A percentile compares a stretch with the other conserved stretches of the same genome.
Conservation (phyloP, 805 yeast genomes). For the Candida silvatica region DNA sequence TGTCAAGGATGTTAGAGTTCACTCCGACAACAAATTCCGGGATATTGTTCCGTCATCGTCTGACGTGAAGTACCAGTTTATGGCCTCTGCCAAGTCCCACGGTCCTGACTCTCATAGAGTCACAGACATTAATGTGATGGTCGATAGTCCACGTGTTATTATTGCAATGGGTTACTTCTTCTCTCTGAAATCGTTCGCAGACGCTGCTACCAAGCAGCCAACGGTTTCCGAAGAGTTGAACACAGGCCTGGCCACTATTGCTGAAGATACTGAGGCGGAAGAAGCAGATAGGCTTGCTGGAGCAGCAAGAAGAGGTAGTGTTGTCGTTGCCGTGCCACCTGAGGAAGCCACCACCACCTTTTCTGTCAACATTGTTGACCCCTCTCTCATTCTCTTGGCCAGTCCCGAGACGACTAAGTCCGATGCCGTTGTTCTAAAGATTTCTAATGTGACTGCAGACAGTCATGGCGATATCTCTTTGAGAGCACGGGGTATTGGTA, state of each 20-base stretch:
- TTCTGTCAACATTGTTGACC: slow-evolving; percentile 63
- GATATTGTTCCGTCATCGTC: slow-evolving; percentile 70
- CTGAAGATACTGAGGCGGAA: slow-evolving; percentile 4
- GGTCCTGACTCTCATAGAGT: slow-evolving; percentile 31
- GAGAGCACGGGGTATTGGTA: slow-evolving; percentile 71
- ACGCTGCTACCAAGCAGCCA: slow-evolving; percentile 29
- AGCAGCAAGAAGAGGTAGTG: slow-evolving; percentile 3
- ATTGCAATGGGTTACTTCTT: slow-evolving; percentile 81
- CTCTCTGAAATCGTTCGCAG: slow-evolving; percentile 61
- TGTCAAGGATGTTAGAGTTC: slow-evolving; percentile 63
- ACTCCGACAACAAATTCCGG: slow-evolving; percentile 59
- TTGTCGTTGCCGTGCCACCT: slow-evolving; percentile 6
- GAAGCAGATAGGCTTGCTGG: slow-evolving; percentile 1
- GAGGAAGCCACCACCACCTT: slow-evolving; percentile 25
- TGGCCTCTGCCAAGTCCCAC: slow-evolving; percentile 40
- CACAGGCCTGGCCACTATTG: slow-evolving; percentile 3
- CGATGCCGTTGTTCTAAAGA: slow-evolving; percentile 85
- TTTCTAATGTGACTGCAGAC: slow-evolving; percentile 67
- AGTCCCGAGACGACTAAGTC: slow-evolving; percentile 62
- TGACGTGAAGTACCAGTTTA: slow-evolving; percentile 62
- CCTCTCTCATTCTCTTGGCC: slow-evolving; percentile 73
- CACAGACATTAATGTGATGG: slow-evolving; percentile 42
- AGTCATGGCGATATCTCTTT: slow-evolving; percentile 60
- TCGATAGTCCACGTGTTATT: slow-evolving; percentile 75
- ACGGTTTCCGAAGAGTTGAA: slow-evolving; percentile 15